Evolutionary conservation across 305 asterid genomes (phyloP).

Genomic region (Salvia sclarea): DNA sequence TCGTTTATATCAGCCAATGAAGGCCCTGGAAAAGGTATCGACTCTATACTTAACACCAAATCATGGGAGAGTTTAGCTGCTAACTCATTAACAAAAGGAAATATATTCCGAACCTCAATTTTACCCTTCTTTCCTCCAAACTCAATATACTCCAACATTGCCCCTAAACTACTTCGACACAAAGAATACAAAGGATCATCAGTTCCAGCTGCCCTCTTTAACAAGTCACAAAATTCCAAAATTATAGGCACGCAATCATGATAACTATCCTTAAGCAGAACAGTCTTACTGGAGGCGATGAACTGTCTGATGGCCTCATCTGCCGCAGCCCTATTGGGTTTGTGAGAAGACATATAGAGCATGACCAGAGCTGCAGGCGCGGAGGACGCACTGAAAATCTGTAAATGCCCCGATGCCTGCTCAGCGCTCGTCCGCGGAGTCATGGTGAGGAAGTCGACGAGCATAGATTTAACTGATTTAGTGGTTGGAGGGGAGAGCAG

Average conservation of each 20-base stretch:
- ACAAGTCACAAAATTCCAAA: slow-evolving; percentile 59
- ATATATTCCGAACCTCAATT: slow-evolving; percentile 42
- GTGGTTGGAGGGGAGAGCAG: neutral
- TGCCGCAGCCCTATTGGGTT: slow-evolving; percentile 41
- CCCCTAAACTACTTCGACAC: slow-evolving; percentile 73
- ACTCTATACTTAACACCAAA: slow-evolving; percentile 41
- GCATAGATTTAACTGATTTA: slow-evolving; percentile 41
- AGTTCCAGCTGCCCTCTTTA: slow-evolving; percentile 44
- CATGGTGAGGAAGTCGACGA: slow-evolving; percentile 48
- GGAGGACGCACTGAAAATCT: slow-evolving; percentile 55
- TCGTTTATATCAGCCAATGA: slow-evolving; percentile 48
- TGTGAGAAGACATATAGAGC: slow-evolving; percentile 57
- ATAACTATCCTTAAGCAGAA: slow-evolving; percentile 39
- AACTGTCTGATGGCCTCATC: slow-evolving; percentile 55
- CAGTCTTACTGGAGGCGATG: slow-evolving; percentile 41
- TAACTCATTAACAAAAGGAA: slow-evolving; percentile 61
- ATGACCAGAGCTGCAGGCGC: slow-evolving; percentile 71
- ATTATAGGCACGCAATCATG: slow-evolving; percentile 45
- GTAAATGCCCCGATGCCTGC: slow-evolving; percentile 48
- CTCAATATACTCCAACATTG: slow-evolving; percentile 42
- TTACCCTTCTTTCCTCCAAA: slow-evolving; percentile 32
- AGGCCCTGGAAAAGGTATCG: slow-evolving; percentile 36
- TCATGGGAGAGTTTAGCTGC: slow-evolving; percentile 47
- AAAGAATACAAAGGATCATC: slow-evolving; percentile 49
- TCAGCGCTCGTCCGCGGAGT: slow-evolving; percentile 39